Evolutionary conservation across 1,284 basidiomycete genomes (phyloP), one percentile per base, ranked within the genome.

Genomic region (Cerrena zonata): DNA sequence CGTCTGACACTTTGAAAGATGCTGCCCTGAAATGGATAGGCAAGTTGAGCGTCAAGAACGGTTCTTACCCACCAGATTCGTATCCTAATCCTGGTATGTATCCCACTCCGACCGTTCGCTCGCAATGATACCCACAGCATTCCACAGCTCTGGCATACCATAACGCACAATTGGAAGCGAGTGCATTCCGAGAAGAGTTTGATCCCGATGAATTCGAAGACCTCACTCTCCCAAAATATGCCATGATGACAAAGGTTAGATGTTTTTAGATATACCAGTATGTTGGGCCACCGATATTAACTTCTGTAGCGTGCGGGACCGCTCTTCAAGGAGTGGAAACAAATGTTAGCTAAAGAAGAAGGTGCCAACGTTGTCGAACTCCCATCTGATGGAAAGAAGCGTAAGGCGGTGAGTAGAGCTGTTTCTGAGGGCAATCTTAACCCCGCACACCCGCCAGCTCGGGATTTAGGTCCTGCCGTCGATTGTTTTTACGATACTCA

Each of bases 51-150:
- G 75, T 91, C 55, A 91, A 90, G 69, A 82, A 84, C 50, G 46
- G 46, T 43, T 70, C 78, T 48, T 98, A 96, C 71, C 79, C 85
- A 23, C 90, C 94, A 2, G 91, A 95, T 64, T 84, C 84, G 24
- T 94, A 91, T 64, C 92, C 92, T 1, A 99, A 98, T 67, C 95
- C 95, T 58, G 79, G 92, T 93, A 57, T 62, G 80, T 68, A 39
- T 36, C 48, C 43, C 38, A 46, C 49, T 45, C 42, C 47, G 42
- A 47, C 42, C 40, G 36, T 30, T 44, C 41, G 25, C 5, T 27
- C 50, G 45, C 47, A 40, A n/a, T 40, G 18, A 10, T 40, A 40
- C 7, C 39, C 21, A 5, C 39, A 5, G 39, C 13, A 10, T 40
- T 19, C 21, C 19, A 10, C 39, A 86, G 84, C 79, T 5, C 77